A percentile compares a stretch with the other conserved stretches of the same genome.
These are phyloP conservation scores for Beta corolliflora DNA, from an alignment of 179 eudicot species.

Conservation along the genomic window DNA sequence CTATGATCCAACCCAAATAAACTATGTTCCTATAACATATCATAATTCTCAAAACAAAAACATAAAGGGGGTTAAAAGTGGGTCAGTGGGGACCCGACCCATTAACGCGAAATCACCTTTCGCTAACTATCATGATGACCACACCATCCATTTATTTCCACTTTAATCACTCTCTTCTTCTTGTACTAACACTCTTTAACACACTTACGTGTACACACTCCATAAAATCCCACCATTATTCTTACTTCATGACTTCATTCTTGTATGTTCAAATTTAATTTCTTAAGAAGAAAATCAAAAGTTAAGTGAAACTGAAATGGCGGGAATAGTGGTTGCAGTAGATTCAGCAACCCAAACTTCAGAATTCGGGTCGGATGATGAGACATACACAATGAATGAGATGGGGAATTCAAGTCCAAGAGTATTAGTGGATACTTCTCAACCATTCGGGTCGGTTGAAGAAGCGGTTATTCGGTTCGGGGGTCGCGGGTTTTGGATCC, in stretches of 20 bases:
- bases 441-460: conserved; percentile 78
- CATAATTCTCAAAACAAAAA: neutral
- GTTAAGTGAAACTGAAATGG: conserved; percentile 8
- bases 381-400: neutral
- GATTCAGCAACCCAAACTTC: conserved; percentile 41
- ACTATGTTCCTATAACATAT: neutral
- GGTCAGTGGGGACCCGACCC: conserved; percentile 22
- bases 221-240: conserved; percentile 1
- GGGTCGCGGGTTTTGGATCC: conserved; percentile 79
- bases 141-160: conserved; percentile 4
- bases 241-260: neutral
- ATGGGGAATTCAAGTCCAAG: conserved; percentile 41
- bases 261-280: too few species aligned
- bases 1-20: too few species aligned
- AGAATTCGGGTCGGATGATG: conserved; percentile 25
- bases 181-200: neutral
- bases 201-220: conserved; percentile 15
- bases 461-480: conserved; percentile 85
- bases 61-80: conserved; percentile 15
- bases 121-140: conserved; percentile 25
- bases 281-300: neutral
- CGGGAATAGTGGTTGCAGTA: conserved; percentile 28
- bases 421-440: conserved; percentile 75
- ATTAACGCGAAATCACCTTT: conserved; percentile 14
- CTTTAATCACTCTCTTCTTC: neutral